Percentiles rank a stretch among this genome's conserved stretches.
These are phyloP conservation scores for Tolypocladium amazonense DNA, from an alignment of 2,329 filamentous ascomycete genomes.

Conservation along the genomic window DNA sequence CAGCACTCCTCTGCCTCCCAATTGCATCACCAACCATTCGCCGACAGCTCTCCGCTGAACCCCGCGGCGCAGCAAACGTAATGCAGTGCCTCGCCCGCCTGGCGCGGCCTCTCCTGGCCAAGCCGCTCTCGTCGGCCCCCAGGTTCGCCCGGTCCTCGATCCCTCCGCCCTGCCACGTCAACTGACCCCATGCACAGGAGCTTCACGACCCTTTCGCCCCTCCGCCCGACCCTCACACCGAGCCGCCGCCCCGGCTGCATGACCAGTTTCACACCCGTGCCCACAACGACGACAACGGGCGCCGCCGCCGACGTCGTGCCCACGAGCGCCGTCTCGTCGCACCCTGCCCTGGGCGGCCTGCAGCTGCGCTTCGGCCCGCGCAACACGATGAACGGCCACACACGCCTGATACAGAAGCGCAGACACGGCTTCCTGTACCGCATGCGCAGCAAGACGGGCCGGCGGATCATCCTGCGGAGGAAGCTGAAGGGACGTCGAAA, in stretches of 20 bases:
- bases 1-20: not conserved
- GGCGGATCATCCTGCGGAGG: slow-evolving; percentile 41
- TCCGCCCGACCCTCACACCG: slow-evolving; percentile 34
- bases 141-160: slow-evolving; percentile 8
- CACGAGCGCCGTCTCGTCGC: slow-evolving; percentile 30
- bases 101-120: slow-evolving; percentile 16
- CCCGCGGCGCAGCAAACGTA: not conserved
- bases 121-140: slow-evolving; percentile 11
- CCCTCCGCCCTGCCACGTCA: not conserved
- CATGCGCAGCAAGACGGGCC: slow-evolving; percentile 37
- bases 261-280: slow-evolving; percentile 19
- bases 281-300: slow-evolving; percentile 1
- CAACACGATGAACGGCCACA: slow-evolving; percentile 44
- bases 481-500: slow-evolving; percentile 39
- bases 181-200: slow-evolving; percentile 18
- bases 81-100: slow-evolving; percentile 19
- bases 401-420: slow-evolving; percentile 47
- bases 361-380: slow-evolving; percentile 50
- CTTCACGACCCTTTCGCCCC: slow-evolving; percentile 37
- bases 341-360: slow-evolving; percentile 38
- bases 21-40: not conserved
- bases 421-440: slow-evolving; percentile 47
- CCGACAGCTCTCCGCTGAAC: not conserved
- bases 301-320: slow-evolving; percentile 6
- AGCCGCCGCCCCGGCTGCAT: slow-evolving; percentile 20